Conservation (phyloP, 2,329 filamentous ascomycete genomes). For the Fusarium proliferatum region DNA sequence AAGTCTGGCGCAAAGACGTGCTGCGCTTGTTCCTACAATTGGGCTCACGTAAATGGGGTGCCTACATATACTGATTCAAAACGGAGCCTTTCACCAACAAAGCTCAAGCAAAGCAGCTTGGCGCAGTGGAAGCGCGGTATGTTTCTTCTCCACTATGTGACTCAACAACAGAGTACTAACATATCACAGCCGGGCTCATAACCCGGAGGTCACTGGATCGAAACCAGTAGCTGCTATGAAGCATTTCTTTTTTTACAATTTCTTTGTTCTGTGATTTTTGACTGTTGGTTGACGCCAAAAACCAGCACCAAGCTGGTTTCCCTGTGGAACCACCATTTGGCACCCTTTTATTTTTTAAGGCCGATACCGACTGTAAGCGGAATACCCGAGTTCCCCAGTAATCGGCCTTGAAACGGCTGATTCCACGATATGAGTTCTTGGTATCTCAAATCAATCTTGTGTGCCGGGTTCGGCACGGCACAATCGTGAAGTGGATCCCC, state of each 20-base stretch:
- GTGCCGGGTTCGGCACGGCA: background rate
- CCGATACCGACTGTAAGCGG: rapidly evolving
- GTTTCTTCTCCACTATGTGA: no score
- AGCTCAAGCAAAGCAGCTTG: constrained; percentile 27
- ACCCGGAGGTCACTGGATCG: constrained; percentile 29
- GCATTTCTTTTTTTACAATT: background rate
- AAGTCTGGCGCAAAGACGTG: rapidly evolving
- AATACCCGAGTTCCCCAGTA: rapidly evolving
- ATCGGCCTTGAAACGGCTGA: rapidly evolving
- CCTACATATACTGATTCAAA: background rate
- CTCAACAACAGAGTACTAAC: no score
- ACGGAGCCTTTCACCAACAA: background rate
- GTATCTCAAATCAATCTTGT: background rate
- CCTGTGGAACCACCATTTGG: background rate
- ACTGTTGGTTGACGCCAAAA: background rate
- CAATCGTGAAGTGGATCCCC: background rate
- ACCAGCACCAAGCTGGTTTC: background rate
- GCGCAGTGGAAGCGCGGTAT: constrained; percentile 26
- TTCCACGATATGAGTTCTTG: background rate
- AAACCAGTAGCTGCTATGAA: constrained; percentile 29
- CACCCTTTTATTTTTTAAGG: background rate
- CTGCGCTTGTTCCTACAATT: background rate
- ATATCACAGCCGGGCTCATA: constrained; percentile 15
- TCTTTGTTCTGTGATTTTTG: background rate
- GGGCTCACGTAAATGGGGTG: no score